Evolutionary conservation across 306 rosid species (phyloP).

Genomic region (Medicago lupulina): DNA sequence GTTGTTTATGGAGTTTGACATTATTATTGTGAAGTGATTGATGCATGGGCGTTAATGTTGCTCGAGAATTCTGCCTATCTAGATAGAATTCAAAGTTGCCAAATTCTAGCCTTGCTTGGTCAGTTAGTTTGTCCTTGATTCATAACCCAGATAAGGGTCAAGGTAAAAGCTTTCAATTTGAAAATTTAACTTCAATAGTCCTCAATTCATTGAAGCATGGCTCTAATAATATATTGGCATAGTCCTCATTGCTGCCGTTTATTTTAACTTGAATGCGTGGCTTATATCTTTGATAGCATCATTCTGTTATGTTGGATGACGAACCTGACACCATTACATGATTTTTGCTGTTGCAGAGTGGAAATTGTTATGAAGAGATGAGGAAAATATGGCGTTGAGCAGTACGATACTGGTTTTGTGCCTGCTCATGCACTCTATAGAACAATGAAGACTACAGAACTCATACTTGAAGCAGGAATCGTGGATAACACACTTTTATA

Average conservation of each 20-base stretch:
- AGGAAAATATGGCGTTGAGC: slow-evolving; percentile 36
- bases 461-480: slow-evolving; percentile 47
- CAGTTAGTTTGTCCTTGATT: slow-evolving; percentile 11
- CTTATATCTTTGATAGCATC: slow-evolving; percentile 5
- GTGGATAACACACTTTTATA: slow-evolving; percentile 45
- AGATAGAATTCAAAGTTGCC: too few relatives aligned
- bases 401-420: slow-evolving; percentile 41
- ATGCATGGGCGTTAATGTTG: neutral
- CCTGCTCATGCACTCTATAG: slow-evolving; percentile 48
- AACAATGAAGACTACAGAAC: slow-evolving; percentile 28
- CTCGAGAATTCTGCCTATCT: neutral
- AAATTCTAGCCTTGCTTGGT: neutral
- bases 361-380: slow-evolving; percentile 63
- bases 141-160: neutral
- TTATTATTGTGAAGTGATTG: neutral
- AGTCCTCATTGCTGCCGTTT: neutral
- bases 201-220: neutral
- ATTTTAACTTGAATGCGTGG: neutral
- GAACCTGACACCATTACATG: neutral
- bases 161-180: neutral
- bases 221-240: slow-evolving; percentile 13
- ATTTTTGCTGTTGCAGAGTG: slow-evolving; percentile 67
- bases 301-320: slow-evolving; percentile 12
- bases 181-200: neutral
- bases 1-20: neutral